phyloP scores from a whole-genome alignment of 2,329 filamentous ascomycete genomes.

The Celoporthe dispersa region DNA sequence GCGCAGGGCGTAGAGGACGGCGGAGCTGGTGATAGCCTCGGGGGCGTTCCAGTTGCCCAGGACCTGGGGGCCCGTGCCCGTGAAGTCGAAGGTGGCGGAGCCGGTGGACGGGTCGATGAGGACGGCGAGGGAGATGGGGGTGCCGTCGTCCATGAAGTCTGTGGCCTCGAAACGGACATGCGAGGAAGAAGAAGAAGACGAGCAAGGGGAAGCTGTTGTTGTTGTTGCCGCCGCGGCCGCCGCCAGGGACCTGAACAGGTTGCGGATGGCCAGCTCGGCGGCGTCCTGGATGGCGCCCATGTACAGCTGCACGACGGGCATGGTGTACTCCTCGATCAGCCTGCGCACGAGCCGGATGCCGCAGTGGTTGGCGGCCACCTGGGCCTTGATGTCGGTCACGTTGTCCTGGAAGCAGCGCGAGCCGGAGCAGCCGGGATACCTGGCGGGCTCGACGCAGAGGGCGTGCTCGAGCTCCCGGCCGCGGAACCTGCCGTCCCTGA shows the following conservation, averaged over 20 bases:
- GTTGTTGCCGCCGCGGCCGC: too few relatives aligned
- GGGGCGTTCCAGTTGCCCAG: slow-evolving; percentile 41
- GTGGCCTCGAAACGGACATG: slow-evolving; percentile 29
- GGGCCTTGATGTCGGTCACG: slow-evolving; percentile 48
- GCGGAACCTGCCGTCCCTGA: slow-evolving; percentile 42
- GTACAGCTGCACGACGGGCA: slow-evolving; percentile 41
- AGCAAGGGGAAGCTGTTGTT: slow-evolving; percentile 48
- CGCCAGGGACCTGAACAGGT: slow-evolving; percentile 41
- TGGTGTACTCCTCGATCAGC: slow-evolving; percentile 41
- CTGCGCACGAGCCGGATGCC: slow-evolving; percentile 41
- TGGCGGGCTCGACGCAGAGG: slow-evolving; percentile 18
- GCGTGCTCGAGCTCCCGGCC: slow-evolving; percentile 35
- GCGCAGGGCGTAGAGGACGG: slow-evolving; percentile 42
- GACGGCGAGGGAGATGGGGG: slow-evolving; percentile 38
- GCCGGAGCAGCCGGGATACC: slow-evolving; percentile 40
- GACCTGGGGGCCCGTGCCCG: slow-evolving; percentile 39
- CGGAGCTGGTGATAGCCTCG: slow-evolving; percentile 32
- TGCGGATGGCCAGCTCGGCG: slow-evolving; percentile 43
- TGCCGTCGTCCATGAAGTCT: slow-evolving; percentile 44
- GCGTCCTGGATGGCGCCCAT: slow-evolving; percentile 48
- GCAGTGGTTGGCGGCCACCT: slow-evolving; percentile 47
- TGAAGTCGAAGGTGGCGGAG: slow-evolving; percentile 39
- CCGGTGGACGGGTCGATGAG: slow-evolving; percentile 37
- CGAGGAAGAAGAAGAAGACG: slow-evolving; percentile 35
- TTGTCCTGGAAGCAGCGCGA: slow-evolving; percentile 46